phyloP scores from a whole-genome alignment of 768 basidiomycete genomes.

The Mycena olivaceomarginata region DNA sequence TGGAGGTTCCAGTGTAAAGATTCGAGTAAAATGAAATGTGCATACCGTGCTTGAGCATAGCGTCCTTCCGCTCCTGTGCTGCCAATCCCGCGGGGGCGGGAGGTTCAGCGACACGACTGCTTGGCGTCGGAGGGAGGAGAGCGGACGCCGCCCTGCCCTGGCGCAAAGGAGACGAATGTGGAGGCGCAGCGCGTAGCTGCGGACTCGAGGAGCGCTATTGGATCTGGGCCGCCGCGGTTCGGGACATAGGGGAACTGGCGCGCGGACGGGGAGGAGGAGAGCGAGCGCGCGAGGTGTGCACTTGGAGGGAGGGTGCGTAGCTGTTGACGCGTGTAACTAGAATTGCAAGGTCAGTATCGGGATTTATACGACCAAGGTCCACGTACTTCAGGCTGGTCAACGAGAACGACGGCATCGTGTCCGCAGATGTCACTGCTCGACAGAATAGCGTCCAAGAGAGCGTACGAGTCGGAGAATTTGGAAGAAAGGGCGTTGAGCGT shows the following conservation, averaged over 20 bases:
- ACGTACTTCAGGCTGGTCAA: conserved; percentile 86
- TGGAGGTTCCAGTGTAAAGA: conserved; percentile 9
- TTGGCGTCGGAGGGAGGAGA: conserved; percentile 62
- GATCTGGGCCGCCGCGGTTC: conserved; percentile 50
- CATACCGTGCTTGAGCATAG: conserved; percentile 76
- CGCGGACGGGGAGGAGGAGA: conserved; percentile 71
- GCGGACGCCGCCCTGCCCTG: conserved; percentile 59
- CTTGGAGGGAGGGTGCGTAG: conserved; percentile 75
- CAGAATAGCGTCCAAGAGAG: conserved; percentile 67
- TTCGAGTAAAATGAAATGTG: neutral
- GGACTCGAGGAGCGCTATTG: conserved; percentile 58
- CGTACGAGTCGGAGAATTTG: conserved; percentile 50
- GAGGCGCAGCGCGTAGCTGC: conserved; percentile 75
- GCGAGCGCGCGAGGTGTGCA: conserved; percentile 66
- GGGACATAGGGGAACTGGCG: conserved; percentile 80
- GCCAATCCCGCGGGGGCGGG: conserved; percentile 67
- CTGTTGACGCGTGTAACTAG: conserved; percentile 87
- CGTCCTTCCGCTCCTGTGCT: conserved; percentile 65
- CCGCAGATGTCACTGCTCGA: conserved; percentile 71
- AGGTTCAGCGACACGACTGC: conserved; percentile 76
- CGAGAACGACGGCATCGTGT: conserved; percentile 79
- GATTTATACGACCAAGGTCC: neutral
- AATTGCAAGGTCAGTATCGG: conserved; percentile 18
- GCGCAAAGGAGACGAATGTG: conserved; percentile 62
- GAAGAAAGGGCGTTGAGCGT: conserved; percentile 65